phyloP scores from a whole-genome alignment of 148 eudicot species.

The Camellia granthamiana region DNA sequence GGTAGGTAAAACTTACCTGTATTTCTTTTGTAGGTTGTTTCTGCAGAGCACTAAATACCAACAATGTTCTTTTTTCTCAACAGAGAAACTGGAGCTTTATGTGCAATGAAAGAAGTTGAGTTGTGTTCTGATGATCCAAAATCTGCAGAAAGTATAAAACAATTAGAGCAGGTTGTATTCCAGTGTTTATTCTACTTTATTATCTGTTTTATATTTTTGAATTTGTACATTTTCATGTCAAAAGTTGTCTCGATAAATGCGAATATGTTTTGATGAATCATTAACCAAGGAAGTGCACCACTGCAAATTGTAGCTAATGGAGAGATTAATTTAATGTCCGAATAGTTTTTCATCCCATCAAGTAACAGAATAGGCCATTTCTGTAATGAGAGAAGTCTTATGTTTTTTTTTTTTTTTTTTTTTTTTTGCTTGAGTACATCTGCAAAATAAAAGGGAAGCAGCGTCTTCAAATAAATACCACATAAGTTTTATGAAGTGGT shows the following conservation, averaged over 20 bases:
- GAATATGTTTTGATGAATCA: neutral
- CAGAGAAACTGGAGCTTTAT: constrained; percentile 97
- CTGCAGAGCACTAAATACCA: neutral
- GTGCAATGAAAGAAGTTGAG: constrained; percentile 99
- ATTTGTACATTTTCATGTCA: neutral
- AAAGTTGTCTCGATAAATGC: neutral
- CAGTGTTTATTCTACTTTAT: constrained; percentile 5
- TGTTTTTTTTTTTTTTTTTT: neutral
- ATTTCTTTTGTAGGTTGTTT: neutral
- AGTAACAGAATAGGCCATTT: neutral
- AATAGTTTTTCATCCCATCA: neutral
- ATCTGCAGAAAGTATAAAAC: constrained; percentile 68
- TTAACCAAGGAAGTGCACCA: neutral
- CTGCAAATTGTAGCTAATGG: neutral
- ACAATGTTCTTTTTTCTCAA: constrained; percentile 3
- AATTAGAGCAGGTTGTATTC: constrained; percentile 76
- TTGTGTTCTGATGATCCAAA: constrained; percentile 69
- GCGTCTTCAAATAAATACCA: neutral
- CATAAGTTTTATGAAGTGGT: neutral
- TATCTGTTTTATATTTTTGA: neutral
- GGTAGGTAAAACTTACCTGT: constrained; percentile 29
- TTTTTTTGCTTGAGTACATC: neutral
- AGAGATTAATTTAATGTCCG: neutral
- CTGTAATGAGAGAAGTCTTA: neutral
- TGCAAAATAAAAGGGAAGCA: neutral